Conservation (phyloP, 2,329 filamentous ascomycete species). For the Ceratocystis cubensis region DNA sequence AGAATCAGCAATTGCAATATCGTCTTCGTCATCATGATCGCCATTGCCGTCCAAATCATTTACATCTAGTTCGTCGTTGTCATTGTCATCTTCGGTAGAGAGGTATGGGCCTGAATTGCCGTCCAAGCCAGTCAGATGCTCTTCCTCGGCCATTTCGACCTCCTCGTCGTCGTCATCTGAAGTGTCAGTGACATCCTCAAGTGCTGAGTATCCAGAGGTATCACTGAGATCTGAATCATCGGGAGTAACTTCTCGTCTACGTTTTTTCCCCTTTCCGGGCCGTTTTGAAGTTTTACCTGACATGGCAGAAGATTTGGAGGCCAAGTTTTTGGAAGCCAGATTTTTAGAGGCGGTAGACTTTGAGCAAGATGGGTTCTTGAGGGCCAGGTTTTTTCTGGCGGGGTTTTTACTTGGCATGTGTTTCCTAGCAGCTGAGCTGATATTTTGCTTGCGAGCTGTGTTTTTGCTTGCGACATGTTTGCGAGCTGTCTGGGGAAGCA, state of each 20-base stretch:
- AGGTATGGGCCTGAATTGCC: conserved; percentile 31
- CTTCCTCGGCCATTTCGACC: conserved; percentile 66
- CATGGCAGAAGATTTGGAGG: conserved; percentile 5
- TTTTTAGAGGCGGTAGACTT: conserved; percentile 11
- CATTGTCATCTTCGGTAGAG: conserved; percentile 31
- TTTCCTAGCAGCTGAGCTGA: conserved; percentile 7
- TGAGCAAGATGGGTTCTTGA: conserved; percentile 5
- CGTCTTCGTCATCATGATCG: conserved; percentile 28
- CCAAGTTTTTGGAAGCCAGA: background rate
- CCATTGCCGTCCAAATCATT: conserved; percentile 29
- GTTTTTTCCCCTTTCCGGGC: conserved; percentile 14
- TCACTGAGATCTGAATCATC: conserved; percentile 50
- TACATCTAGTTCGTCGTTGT: conserved; percentile 30
- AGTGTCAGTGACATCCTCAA: conserved; percentile 68
- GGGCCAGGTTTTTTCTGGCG: conserved; percentile 6
- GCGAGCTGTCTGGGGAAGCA: conserved; percentile 14
- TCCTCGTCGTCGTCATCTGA: conserved; percentile 68
- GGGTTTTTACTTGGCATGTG: conserved; percentile 4
- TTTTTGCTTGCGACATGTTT: conserved; percentile 19
- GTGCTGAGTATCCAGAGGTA: conserved; percentile 59
- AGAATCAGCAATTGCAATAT: conserved; percentile 24
- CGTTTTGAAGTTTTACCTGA: conserved; percentile 15
- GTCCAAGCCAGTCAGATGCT: conserved; percentile 49
- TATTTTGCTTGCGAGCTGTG: conserved; percentile 13
- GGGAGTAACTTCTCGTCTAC: conserved; percentile 31